Base-by-base conservation (phyloP, 2,329 filamentous ascomycete genomes). In the Acrocalymma vagum region DNA sequence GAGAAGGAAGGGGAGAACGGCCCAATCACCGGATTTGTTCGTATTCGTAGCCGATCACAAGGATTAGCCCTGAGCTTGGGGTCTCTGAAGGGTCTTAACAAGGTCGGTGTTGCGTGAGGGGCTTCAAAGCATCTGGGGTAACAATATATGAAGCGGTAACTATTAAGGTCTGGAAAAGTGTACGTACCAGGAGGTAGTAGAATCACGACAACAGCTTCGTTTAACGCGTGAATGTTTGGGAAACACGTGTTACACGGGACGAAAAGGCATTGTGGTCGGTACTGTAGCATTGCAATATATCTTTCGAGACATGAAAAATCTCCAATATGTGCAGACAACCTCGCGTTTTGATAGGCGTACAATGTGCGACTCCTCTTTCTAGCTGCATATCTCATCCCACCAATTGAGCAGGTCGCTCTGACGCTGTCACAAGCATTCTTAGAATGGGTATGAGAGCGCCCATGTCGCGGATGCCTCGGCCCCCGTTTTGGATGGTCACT, bases 1-100 rank as follows among this genome's bases (percentile, higher is more conserved):
- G 94, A 99, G 74, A 93, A 96, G 76, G 92, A 97, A 70, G 92
- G 91, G 45, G 91, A 96, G 17, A 87, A 96, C 63, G 94, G 94
- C 16, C 90, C 91, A 5, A 93, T 99, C 51, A 96, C 93, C 27
- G 94, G 94, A 29, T 99, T 99, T 72, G 92, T 99, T 51, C 86
- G 94, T 69, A 99, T 99, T 82, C 86, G 94, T 74, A 96, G 92
- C 78, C 87, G 94, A 68, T 96, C 91, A 24, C 94, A 99, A 76
- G 94, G 94, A 32, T 78, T 99, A 64, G 94, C 94, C 9, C 77
- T 99, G 58, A 96, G 93, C 74, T 77, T 99, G 52, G 94, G 94
- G 21, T 95, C 90, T 33, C 78, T 99, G 63, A 99, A 97, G 77
- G 94, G 94, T 2, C 77, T 99, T 49, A 96, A 92, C 53, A 71